Evolutionary conservation across 225 moss, liverwort and hornwort genomes (phyloP).

Genomic region (Anthoceros angustus): DNA sequence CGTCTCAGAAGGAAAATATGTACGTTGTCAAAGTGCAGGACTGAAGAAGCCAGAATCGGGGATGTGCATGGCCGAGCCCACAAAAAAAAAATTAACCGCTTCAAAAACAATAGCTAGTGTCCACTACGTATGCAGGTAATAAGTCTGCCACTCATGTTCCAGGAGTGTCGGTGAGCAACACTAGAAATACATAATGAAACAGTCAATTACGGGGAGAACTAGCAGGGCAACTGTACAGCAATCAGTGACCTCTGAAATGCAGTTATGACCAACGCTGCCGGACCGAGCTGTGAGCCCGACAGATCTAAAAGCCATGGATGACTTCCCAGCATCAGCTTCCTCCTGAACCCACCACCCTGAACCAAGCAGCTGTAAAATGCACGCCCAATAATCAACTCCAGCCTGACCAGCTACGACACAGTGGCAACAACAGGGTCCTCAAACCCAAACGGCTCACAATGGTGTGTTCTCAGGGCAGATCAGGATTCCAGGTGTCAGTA

Average conservation of each 20-base stretch:
- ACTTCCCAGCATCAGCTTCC: too few species aligned
- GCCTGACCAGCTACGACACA: too few species aligned
- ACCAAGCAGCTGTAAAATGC: too few species aligned
- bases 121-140: neutral
- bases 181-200: constrained; percentile 2
- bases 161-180: neutral
- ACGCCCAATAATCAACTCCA: too few species aligned
- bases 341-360: too few species aligned
- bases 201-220: neutral
- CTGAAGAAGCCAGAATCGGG: too few species aligned
- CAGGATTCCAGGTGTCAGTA: neutral
- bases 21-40: too few species aligned
- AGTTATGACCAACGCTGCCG: neutral
- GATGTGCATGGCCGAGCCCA: neutral
- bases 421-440: too few species aligned
- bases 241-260: neutral
- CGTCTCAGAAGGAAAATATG: too few species aligned
- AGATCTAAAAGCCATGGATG: too few species aligned
- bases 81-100: neutral
- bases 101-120: neutral
- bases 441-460: neutral
- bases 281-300: neutral
- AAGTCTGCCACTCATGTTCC: neutral
- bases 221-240: neutral
- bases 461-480: neutral